Percentiles rank a stretch among this genome's conserved stretches.
phyloP scores from a whole-genome alignment of 2,329 filamentous ascomycete genomes.

The Ciborinia camelliae region DNA sequence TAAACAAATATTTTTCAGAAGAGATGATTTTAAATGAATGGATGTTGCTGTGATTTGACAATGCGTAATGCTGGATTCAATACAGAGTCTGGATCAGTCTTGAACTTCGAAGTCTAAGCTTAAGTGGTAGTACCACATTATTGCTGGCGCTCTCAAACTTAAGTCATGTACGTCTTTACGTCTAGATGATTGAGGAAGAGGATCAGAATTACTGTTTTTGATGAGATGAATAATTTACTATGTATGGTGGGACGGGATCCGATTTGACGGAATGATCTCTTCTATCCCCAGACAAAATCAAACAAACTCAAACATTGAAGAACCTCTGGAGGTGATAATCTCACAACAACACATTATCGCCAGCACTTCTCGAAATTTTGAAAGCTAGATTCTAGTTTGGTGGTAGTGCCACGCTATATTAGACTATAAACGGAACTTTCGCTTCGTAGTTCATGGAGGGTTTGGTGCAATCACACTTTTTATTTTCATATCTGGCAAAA shows the following conservation, averaged over 20 bases:
- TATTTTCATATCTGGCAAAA: too few species aligned
- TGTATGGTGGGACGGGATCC: too few species aligned
- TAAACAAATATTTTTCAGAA: background rate
- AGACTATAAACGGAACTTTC: background rate
- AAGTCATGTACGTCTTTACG: background rate
- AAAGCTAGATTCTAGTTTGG: too few species aligned
- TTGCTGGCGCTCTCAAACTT: background rate
- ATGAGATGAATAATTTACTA: background rate
- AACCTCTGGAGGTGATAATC: too few species aligned
- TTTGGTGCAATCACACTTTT: background rate
- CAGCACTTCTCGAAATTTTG: too few species aligned
- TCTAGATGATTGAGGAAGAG: background rate
- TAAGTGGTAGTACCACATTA: background rate
- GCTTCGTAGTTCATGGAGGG: background rate
- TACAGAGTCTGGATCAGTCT: background rate
- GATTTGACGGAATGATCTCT: background rate
- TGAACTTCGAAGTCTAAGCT: background rate
- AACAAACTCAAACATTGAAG: background rate
- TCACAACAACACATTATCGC: too few species aligned
- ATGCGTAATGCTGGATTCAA: background rate
- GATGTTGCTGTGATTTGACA: background rate
- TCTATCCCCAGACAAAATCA: background rate
- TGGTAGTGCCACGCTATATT: background rate
- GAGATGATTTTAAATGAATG: background rate
- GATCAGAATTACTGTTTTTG: background rate